These are phyloP conservation scores for Rhizopus microsporus DNA, from an alignment of 371 early-diverging fungal genomes.

Conservation along the genomic window DNA sequence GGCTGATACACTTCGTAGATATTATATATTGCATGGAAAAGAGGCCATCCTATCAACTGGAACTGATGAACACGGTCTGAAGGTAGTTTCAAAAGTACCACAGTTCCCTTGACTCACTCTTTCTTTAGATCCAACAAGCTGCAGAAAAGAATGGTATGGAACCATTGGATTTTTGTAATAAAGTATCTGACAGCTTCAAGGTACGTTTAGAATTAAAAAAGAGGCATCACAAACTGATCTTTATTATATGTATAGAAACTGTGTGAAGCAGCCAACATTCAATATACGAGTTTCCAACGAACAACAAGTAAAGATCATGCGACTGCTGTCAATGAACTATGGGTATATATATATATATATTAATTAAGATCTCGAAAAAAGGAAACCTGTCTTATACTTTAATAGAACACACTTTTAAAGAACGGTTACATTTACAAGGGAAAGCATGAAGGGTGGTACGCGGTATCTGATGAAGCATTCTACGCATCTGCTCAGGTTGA, in stretches of 20 bases:
- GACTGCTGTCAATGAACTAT: constrained; percentile 71
- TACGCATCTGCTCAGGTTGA: constrained; percentile 77
- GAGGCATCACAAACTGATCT: too few species aligned
- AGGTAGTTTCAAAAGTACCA: constrained; percentile 50
- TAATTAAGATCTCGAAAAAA: background rate
- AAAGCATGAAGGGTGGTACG: constrained; percentile 93
- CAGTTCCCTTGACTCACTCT: background rate
- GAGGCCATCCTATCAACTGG: constrained; percentile 75
- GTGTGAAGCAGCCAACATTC: constrained; percentile 71
- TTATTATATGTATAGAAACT: constrained; percentile 41
- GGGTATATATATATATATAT: constrained; percentile 53
- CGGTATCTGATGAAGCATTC: constrained; percentile 94
- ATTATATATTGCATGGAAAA: constrained; percentile 68
- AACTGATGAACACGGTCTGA: constrained; percentile 97
- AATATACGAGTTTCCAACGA: constrained; percentile 82
- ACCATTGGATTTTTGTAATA: constrained; percentile 78
- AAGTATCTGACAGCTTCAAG: constrained; percentile 77
- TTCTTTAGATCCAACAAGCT: constrained; percentile 87
- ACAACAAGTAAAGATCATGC: constrained; percentile 84
- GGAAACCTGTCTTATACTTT: background rate
- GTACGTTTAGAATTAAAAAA: constrained; percentile 25
- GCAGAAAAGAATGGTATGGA: constrained; percentile 62
- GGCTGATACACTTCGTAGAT: constrained; percentile 81
- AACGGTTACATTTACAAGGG: constrained; percentile 92
- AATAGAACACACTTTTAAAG: constrained; percentile 61